Conservation (phyloP, 441 rosid genomes). For the Erysimum cheiri region DNA sequence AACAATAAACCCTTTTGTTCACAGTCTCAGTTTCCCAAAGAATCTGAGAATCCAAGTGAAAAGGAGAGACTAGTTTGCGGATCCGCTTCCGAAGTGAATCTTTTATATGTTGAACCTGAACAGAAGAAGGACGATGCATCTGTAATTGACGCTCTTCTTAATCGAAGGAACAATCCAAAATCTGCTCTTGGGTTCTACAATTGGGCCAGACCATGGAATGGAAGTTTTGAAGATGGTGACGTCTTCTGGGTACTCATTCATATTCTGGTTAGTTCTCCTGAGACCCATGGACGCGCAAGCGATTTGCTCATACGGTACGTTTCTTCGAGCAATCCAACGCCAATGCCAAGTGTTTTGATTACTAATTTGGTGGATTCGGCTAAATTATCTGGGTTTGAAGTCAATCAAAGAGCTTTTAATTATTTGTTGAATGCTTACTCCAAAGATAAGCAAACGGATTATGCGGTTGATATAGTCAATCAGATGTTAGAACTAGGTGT, state of each 20-base stretch:
- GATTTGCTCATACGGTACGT: conserved; percentile 46
- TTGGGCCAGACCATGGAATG: conserved; percentile 46
- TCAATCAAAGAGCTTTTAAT: conserved; percentile 49
- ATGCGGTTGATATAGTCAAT: conserved; percentile 53
- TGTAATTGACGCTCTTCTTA: conserved; percentile 54
- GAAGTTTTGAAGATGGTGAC: conserved; percentile 46
- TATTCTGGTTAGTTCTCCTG: conserved; percentile 49
- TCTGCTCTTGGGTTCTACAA: conserved; percentile 55
- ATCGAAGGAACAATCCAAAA: conserved; percentile 49
- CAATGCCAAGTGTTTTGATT: conserved; percentile 46
- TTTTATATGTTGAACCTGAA: conserved; percentile 8
- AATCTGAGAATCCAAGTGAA: conserved; percentile 39
- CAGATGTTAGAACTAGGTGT: conserved; percentile 52
- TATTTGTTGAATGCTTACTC: conserved; percentile 61
- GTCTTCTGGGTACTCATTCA: conserved; percentile 61
- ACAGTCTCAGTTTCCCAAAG: conserved; percentile 40
- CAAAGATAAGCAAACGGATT: conserved; percentile 41
- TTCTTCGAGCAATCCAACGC: conserved; percentile 47
- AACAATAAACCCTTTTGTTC: conserved; percentile 50
- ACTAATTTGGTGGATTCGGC: conserved; percentile 51
- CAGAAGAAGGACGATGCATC: conserved; percentile 35
- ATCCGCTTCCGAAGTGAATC: conserved; percentile 24
- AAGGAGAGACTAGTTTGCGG: conserved; percentile 27
- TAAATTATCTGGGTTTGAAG: conserved; percentile 47
- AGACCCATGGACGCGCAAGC: conserved; percentile 44